Base-by-base conservation (phyloP, 805 yeast genomes). In the Candida quercuum region DNA sequence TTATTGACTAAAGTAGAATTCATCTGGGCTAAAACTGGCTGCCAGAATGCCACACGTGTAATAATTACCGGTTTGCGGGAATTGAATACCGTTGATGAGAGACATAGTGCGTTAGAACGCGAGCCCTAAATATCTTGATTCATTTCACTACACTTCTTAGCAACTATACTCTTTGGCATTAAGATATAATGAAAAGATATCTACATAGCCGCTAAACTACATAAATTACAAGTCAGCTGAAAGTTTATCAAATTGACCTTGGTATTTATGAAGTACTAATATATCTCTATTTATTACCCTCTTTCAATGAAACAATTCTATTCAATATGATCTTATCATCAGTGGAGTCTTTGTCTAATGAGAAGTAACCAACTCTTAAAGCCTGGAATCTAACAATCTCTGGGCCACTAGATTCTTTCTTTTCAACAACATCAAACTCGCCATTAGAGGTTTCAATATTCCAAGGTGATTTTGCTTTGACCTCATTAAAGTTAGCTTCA, bases 341-440 rank as follows among this genome's bases (percentile, higher is more conserved):
- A 9, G 71, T 64, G 39, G 86, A 66, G 46, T 91, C 97, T 49
- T 73, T 76, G 60, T 93, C 99, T 59, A 87, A 61, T 56, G 96
- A 81, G 76, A 88, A 93, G 64, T 93, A 93, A 22, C 99, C 99
- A 32, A 86, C 91, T 66, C 99, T 79, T 63, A 93, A 75, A 22
- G 96, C 99, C 69, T 93, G 99, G 87, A 93, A 93, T 63, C 99
- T 78, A 23, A 86, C 87, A n/a, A 89, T 75, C 60, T 89, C 95
- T 32, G 78, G 76, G 4, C 77, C 73, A 16, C 72, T 63, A 45
- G 71, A 64, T 24, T 71, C 71, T 28, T 63, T 63, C 42, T 73
- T 71, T 59, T 93, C 97, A 49, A 74, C 70, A 47, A 88, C 82
- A 55, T 69, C 63, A 58, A 87, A 86, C 45, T 81, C 72, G 28